Evolutionary conservation across 78 protist species (phyloP).

Genomic region (Dictyostelium brefeldianum): DNA sequence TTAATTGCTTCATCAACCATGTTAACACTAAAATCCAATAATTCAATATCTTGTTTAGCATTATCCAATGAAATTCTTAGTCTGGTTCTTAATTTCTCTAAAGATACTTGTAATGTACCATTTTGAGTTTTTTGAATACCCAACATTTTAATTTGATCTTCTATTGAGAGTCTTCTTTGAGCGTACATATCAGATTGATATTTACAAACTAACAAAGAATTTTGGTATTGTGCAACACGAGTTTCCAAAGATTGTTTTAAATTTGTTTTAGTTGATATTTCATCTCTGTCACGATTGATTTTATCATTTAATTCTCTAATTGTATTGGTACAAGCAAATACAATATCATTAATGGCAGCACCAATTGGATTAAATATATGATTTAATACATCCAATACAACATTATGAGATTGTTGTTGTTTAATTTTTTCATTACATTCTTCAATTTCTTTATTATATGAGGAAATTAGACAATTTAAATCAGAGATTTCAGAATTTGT

Average conservation of each 20-base stretch:
- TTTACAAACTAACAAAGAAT: no score
- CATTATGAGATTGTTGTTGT: background rate
- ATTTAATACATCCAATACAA: background rate
- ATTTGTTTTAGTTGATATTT: no score
- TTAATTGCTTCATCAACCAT: background rate
- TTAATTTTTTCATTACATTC: background rate
- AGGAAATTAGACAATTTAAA: no score
- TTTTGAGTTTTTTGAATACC: background rate
- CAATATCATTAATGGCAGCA: background rate
- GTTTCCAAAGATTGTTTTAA: no score
- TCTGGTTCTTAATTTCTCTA: background rate
- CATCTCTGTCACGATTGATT: background rate
- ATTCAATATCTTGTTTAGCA: background rate
- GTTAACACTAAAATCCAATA: background rate
- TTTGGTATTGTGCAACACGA: no score
- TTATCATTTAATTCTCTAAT: background rate
- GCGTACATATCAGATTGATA: no score
- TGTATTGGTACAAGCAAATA: background rate
- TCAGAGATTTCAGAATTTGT: no score
- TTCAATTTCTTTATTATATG: background rate
- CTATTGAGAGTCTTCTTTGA: background rate
- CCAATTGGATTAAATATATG: background rate
- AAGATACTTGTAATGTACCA: background rate
- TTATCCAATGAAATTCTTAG: background rate
- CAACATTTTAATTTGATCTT: background rate